phyloP scores from a whole-genome alignment of 208 protist species.

The Trypanosoma avium region DNA sequence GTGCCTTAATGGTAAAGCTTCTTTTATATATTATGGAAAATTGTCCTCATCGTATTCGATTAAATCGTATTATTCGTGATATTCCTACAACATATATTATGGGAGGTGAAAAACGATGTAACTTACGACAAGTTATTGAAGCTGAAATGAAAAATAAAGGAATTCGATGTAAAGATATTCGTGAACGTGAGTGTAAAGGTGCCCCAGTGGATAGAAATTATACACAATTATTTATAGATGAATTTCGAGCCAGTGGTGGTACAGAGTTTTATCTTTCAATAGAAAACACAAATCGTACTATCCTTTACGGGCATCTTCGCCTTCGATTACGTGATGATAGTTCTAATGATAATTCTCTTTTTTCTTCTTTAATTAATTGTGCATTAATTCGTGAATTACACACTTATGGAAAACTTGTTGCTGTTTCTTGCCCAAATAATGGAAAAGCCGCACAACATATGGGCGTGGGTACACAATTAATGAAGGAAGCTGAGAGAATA shows the following conservation, averaged over 20 bases:
- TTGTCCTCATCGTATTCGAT: conserved; percentile 97
- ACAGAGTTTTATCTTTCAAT: conserved; percentile 88
- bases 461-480: conserved; percentile 97
- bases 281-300: conserved; percentile 72
- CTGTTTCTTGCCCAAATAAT: conserved; percentile 73
- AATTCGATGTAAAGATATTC: conserved; percentile 93
- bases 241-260: conserved; percentile 78
- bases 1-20: conserved; percentile 90
- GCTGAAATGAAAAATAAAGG: conserved; percentile 92
- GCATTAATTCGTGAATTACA: conserved; percentile 98
- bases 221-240: conserved; percentile 64
- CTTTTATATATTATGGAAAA: conserved; percentile 95
- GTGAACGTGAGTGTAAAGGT: conserved; percentile 93
- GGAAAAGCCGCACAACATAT: conserved; percentile 96
- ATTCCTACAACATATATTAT: conserved; percentile 99
- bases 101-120: conserved; percentile 96
- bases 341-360: conserved; percentile 39
- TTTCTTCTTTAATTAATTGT: conserved; percentile 88
- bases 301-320: conserved; percentile 87
- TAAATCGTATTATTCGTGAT: conserved; percentile 99
- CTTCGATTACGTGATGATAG: conserved; percentile 81
- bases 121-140: conserved; percentile 98
- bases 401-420: conserved; percentile 93
- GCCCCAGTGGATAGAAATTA: conserved; percentile 56
- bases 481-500: conserved; percentile 97